These are phyloP conservation scores for Prunus campanulata DNA, from an alignment of 306 rosid species.

Conservation along the genomic window DNA sequence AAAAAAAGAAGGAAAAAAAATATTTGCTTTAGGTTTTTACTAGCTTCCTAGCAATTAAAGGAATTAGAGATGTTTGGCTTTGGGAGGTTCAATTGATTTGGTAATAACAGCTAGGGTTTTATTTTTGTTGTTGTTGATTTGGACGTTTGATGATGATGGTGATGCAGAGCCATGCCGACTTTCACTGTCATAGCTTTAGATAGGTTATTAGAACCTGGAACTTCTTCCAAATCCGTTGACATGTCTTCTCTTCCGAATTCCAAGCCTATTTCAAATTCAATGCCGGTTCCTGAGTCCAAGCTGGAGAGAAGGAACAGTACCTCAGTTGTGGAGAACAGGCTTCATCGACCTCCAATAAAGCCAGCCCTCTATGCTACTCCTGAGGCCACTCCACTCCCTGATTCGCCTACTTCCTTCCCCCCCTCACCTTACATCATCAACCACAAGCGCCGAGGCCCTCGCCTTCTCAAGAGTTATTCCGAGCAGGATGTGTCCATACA, in stretches of 20 bases:
- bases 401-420: slow-evolving; percentile 75
- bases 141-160: slow-evolving; percentile 11
- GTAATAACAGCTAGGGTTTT: background rate
- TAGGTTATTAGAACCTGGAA: slow-evolving; percentile 78
- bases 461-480: slow-evolving; percentile 74
- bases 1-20: background rate
- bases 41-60: background rate
- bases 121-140: background rate
- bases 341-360: slow-evolving; percentile 58
- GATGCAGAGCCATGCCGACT: slow-evolving; percentile 75
- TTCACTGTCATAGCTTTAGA: slow-evolving; percentile 81
- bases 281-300: slow-evolving; percentile 41
- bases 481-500: slow-evolving; percentile 48
- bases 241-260: slow-evolving; percentile 52
- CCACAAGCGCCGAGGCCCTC: slow-evolving; percentile 95
- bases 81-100: background rate
- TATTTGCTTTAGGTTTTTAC: background rate
- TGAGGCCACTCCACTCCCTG: slow-evolving; percentile 77
- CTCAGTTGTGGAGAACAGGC: slow-evolving; percentile 39
- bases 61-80: background rate
- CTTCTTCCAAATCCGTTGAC: slow-evolving; percentile 62
- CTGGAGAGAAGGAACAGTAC: slow-evolving; percentile 56
- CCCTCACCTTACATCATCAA: slow-evolving; percentile 92
- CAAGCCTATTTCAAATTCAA: slow-evolving; percentile 41
- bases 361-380: slow-evolving; percentile 93